Percentiles rank a stretch among this genome's conserved stretches.
phyloP scores from a whole-genome alignment of 192 early-diverging fungal species.

The Podila verticillata region DNA sequence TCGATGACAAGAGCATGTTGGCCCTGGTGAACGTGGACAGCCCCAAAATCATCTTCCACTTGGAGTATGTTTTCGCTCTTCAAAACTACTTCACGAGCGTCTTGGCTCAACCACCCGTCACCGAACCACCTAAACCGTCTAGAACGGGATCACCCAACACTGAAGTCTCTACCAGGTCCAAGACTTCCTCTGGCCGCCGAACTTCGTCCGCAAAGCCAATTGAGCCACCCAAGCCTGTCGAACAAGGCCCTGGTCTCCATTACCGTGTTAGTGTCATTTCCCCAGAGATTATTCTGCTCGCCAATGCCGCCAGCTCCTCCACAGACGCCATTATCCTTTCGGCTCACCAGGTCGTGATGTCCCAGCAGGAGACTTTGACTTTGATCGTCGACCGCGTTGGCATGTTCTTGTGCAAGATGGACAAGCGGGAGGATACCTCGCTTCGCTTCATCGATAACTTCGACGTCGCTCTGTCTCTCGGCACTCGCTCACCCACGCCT shows the following conservation, averaged over 20 bases:
- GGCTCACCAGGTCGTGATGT: conserved; percentile 80
- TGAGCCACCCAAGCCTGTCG: conserved; percentile 34
- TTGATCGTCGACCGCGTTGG: conserved; percentile 83
- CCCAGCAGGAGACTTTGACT: conserved; percentile 80
- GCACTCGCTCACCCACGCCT: conserved; percentile 69
- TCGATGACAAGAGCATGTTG: conserved; percentile 59
- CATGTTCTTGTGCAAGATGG: conserved; percentile 92
- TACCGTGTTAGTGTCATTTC: conserved; percentile 83
- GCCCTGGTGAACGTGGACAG: conserved; percentile 81
- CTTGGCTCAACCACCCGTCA: conserved; percentile 39
- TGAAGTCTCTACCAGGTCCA: conserved; percentile 3
- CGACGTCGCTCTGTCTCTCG: conserved; percentile 83
- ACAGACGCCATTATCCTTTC: conserved; percentile 94
- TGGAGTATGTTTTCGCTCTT: conserved; percentile 88
- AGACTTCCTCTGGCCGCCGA: conserved; percentile 9
- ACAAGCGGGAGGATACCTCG: conserved; percentile 79
- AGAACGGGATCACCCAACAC: conserved; percentile 7
- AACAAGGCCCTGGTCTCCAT: conserved; percentile 57
- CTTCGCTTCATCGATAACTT: conserved; percentile 93
- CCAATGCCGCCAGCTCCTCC: conserved; percentile 68
- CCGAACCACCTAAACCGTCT: neutral
- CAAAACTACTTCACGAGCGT: conserved; percentile 79
- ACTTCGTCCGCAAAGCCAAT: conserved; percentile 9
- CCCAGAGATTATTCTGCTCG: conserved; percentile 88
- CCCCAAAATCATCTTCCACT: conserved; percentile 84